Percentiles rank a stretch among this genome's conserved stretches.
Conservation (phyloP, 2,329 filamentous ascomycete species). For the Sphaerulina musiva region DNA sequence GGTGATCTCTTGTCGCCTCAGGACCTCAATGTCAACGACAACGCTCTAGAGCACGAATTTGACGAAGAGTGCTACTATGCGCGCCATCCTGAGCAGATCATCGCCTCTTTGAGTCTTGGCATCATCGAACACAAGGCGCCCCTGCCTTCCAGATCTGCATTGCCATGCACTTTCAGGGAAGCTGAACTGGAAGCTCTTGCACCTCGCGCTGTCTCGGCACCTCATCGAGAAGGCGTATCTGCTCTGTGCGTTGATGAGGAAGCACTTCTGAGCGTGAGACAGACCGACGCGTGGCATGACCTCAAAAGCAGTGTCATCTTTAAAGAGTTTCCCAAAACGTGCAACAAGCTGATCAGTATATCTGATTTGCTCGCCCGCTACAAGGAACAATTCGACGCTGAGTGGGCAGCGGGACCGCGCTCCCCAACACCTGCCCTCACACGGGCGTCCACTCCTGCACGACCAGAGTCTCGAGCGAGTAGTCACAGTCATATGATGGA, state of each 20-base stretch:
- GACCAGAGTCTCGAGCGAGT: constrained; percentile 10
- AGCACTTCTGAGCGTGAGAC: constrained; percentile 42
- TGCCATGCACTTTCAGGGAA: constrained; percentile 40
- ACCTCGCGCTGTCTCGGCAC: constrained; percentile 33
- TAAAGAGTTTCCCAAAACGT: constrained; percentile 39
- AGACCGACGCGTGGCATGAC: constrained; percentile 46
- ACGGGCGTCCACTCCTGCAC: constrained; percentile 16
- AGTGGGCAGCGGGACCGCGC: constrained; percentile 16
- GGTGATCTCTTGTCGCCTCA: constrained; percentile 25
- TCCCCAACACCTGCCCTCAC: constrained; percentile 18
- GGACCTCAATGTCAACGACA: constrained; percentile 10
- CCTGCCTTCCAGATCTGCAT: constrained; percentile 38
- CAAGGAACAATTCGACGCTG: constrained; percentile 19
- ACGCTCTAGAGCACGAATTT: constrained; percentile 38
- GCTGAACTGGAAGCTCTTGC: constrained; percentile 41
- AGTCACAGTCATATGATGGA: constrained; percentile 3
- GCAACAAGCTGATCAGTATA: constrained; percentile 38
- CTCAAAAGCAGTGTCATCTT: constrained; percentile 48
- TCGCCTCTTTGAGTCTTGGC: constrained; percentile 41
- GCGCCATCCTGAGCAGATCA: constrained; percentile 41
- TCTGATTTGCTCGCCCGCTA: constrained; percentile 33
- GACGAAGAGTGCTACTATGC: constrained; percentile 41
- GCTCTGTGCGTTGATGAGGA: constrained; percentile 45
- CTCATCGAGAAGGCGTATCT: constrained; percentile 44
- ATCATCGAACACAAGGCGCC: constrained; percentile 42